These are phyloP conservation scores for Hyphopichia pseudoburtonii DNA, from an alignment of 1,139 yeast species.

Conservation along the genomic window DNA sequence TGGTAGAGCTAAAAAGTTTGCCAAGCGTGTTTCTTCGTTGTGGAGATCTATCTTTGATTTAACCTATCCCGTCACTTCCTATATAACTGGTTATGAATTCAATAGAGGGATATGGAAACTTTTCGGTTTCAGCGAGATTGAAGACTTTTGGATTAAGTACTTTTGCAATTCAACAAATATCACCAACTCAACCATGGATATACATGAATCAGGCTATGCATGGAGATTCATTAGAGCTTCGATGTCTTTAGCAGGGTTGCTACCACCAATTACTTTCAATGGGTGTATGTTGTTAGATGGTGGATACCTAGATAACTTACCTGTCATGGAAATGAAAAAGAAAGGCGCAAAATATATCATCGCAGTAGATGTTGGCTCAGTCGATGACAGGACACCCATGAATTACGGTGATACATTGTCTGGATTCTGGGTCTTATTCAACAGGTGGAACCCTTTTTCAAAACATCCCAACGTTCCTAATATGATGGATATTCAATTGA, in stretches of 20 bases:
- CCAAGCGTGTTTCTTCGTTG: constrained; percentile 75
- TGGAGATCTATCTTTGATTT: constrained; percentile 86
- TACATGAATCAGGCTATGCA: constrained; percentile 87
- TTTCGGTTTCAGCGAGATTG: constrained; percentile 88
- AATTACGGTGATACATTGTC: constrained; percentile 89
- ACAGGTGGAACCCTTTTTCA: constrained; percentile 90
- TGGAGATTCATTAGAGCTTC: constrained; percentile 97
- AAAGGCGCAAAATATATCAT: constrained; percentile 85
- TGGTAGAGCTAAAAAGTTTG: constrained; percentile 85
- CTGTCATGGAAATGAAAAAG: constrained; percentile 86
- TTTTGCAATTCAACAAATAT: constrained; percentile 94
- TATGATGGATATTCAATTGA: constrained; percentile 90
- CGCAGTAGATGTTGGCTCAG: constrained; percentile 97
- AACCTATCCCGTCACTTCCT: constrained; percentile 91
- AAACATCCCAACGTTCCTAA: constrained; percentile 86
- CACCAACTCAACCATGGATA: constrained; percentile 93
- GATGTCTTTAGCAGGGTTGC: constrained; percentile 91
- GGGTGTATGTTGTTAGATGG: constrained; percentile 96
- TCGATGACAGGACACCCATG: constrained; percentile 90
- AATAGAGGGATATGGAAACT: constrained; percentile 96
- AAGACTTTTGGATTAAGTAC: constrained; percentile 91
- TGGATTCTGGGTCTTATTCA: constrained; percentile 87
- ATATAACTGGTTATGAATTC: constrained; percentile 95
- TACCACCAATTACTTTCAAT: constrained; percentile 86
- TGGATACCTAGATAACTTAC: constrained; percentile 91